These are phyloP conservation scores for Debaryomyces fabryi DNA, from an alignment of 1,139 yeast genomes.

Conservation along the genomic window DNA sequence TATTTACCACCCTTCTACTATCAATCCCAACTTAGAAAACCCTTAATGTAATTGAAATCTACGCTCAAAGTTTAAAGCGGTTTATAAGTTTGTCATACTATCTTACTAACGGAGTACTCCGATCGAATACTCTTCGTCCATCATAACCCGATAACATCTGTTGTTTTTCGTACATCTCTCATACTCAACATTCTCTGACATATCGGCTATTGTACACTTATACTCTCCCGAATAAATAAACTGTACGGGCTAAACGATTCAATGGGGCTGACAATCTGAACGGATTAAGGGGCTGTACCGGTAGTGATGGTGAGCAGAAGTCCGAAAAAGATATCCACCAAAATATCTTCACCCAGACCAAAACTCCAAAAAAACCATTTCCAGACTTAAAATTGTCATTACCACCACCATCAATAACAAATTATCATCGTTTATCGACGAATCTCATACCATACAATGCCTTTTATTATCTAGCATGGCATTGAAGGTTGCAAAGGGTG, in stretches of 20 bases:
- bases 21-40: too few relatives aligned
- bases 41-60: too few relatives aligned
- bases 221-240: too few relatives aligned
- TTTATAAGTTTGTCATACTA: too few relatives aligned
- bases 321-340: not conserved
- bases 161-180: too few relatives aligned
- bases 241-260: not conserved
- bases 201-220: too few relatives aligned
- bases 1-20: too few relatives aligned
- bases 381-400: not conserved
- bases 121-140: too few relatives aligned
- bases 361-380: not conserved
- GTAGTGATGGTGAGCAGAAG: not conserved
- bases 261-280: not conserved
- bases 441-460: not conserved
- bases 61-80: too few relatives aligned
- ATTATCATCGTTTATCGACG: not conserved
- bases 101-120: too few relatives aligned
- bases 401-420: not conserved
- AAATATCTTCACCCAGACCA: not conserved
- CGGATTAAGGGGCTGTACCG: not conserved
- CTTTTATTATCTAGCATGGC: not conserved
- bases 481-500: constrained; percentile 7
- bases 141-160: too few relatives aligned
- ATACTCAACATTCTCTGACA: too few relatives aligned